Conservation (phyloP, 306 rosid species). For the Cyclanthera cordifolia region DNA sequence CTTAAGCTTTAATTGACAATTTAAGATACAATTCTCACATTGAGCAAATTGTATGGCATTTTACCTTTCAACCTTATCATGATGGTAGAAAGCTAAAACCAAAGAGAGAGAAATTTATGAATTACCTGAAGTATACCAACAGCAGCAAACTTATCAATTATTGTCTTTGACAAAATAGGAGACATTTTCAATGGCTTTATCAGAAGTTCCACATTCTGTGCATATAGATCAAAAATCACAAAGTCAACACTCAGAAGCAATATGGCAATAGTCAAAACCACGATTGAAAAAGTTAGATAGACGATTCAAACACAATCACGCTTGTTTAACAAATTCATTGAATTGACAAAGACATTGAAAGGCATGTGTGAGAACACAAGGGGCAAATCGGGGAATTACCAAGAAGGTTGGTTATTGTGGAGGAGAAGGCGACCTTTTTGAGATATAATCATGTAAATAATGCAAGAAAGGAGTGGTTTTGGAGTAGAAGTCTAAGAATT, state of each 20-base stretch:
- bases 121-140: slow-evolving; percentile 84
- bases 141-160: slow-evolving; percentile 81
- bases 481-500: too few species aligned
- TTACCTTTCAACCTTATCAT: neutral
- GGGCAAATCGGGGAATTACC: too few species aligned
- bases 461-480: too few species aligned
- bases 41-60: neutral
- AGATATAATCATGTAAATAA: too few species aligned
- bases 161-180: slow-evolving; percentile 42
- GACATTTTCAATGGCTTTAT: slow-evolving; percentile 42
- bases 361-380: too few species aligned
- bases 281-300: neutral
- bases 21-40: neutral
- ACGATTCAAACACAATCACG: neutral
- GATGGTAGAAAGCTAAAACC: neutral
- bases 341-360: neutral
- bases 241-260: neutral
- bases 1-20: neutral
- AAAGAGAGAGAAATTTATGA: slow-evolving; percentile 4
- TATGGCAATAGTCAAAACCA: neutral
- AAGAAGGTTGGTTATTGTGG: too few species aligned
- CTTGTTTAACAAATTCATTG: neutral
- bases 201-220: slow-evolving; percentile 55
- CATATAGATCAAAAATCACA: neutral
- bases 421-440: too few species aligned